Conservation (phyloP, 495 filamentous ascomycete genomes). For the Neurospora sp. region DNA sequence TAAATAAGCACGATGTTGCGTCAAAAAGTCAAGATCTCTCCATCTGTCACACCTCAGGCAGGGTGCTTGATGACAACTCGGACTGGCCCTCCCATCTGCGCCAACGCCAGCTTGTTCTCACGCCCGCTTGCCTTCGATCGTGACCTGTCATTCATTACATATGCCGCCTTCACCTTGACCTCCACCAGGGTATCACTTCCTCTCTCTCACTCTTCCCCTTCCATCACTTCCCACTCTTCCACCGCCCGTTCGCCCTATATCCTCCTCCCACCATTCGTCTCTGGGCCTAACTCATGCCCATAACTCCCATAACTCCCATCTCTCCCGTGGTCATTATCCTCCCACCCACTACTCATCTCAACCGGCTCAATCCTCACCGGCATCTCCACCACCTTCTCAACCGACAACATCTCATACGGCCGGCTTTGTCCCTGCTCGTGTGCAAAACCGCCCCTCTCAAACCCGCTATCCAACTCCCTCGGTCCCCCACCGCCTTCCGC, state of each 20-base stretch:
- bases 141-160: too few relatives aligned
- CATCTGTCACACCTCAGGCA: too few relatives aligned
- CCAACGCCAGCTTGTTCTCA: too few relatives aligned
- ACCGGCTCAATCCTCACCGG: not conserved
- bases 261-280: not conserved
- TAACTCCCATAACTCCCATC: not conserved
- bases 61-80: too few relatives aligned
- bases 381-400: not conserved
- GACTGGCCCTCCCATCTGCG: too few relatives aligned
- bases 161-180: too few relatives aligned
- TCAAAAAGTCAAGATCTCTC: too few relatives aligned
- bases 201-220: too few relatives aligned
- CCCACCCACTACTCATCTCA: not conserved
- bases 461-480: not conserved
- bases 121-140: too few relatives aligned
- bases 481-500: not conserved
- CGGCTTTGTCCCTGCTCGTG: not conserved
- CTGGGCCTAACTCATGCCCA: not conserved
- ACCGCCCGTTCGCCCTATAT: not conserved
- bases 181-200: too few relatives aligned
- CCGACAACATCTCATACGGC: not conserved
- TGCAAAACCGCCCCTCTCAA: not conserved
- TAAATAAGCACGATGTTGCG: too few relatives aligned
- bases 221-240: too few relatives aligned
- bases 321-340: not conserved